Evolutionary conservation across 192 early-diverging fungal genomes (phyloP), one percentile per base, ranked within the genome.

Genomic region (Backusella psychrophila): DNA sequence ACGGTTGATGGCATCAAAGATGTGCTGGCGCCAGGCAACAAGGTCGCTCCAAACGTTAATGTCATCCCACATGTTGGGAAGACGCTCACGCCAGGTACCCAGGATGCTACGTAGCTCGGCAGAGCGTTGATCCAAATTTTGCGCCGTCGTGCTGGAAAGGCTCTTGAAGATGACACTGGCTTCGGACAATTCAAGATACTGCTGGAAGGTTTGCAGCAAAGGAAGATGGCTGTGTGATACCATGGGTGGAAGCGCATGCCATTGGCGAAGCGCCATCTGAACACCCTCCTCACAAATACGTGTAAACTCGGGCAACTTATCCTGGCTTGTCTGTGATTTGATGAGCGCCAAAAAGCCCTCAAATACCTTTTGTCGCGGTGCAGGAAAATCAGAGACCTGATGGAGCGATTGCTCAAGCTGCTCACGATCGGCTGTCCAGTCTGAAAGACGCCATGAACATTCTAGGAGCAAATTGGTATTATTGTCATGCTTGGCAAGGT

Each of bases 31-130:
- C 97, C 97, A 99, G 9, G 96, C 94, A 6, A 99, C 96, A 66
- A 99, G 77, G 74, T 98, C 95, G 77, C 95, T 97, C 98, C 98
- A 99, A 8, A 99, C 87, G 69, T 94, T 94, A 80, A 99, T 99
- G 75, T 98, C 96, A 77, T 99, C 97, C 94, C 96, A 97, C 56
- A 88, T 88, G 77, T 97, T 99, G 14, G 98, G 98, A 38, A 99
- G 83, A 17, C 98, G 89, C 78, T 99, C 98, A 76, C 97, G 86
- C 98, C 98, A 99, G 6, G 96, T 99, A 71, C 92, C 89, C 21
- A 99, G 80, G 21, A 94, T 90, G 41, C 91, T 91, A 77, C 98
- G 98, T 31, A 99, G 81, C 53, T 98, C 97, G 59, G 91, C 89
- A n/a, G 95, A 93, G 76, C 94, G 94, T 73, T 79, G 82, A 49